These are phyloP conservation scores for Lactifluus hygrophoroides DNA, from an alignment of 768 basidiomycete species.

Conservation along the genomic window DNA sequence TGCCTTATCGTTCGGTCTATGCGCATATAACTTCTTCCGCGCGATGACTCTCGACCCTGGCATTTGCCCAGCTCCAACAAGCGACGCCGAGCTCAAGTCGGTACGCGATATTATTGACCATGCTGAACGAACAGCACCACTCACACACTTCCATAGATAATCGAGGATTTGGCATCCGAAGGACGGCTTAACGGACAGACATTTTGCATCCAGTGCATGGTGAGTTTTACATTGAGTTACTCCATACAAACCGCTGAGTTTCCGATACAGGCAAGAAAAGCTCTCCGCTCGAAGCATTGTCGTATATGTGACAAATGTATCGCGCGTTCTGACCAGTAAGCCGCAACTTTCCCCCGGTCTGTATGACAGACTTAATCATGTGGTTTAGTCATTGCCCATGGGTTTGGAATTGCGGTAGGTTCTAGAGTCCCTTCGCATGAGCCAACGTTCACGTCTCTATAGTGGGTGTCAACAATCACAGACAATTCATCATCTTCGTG, in stretches of 20 bases:
- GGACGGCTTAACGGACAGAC: constrained; percentile 91
- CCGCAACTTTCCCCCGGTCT: constrained; percentile 10
- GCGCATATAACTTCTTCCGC: constrained; percentile 86
- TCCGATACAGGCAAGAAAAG: constrained; percentile 60
- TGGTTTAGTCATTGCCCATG: constrained; percentile 84
- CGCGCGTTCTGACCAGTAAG: constrained; percentile 89
- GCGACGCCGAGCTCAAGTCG: constrained; percentile 80
- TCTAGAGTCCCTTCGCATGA: not conserved
- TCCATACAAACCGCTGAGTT: not conserved
- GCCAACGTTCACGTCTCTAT: not conserved
- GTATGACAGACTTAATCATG: constrained; percentile 1
- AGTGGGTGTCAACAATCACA: constrained; percentile 93
- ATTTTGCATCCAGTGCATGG: constrained; percentile 98
- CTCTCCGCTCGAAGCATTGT: constrained; percentile 92
- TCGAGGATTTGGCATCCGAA: constrained; percentile 84
- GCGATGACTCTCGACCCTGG: constrained; percentile 87
- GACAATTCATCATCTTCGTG: constrained; percentile 94
- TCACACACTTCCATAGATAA: constrained; percentile 41
- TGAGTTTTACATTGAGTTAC: constrained; percentile 26
- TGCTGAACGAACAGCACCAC: no score
- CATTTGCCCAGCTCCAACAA: constrained; percentile 68
- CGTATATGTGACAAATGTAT: constrained; percentile 85
- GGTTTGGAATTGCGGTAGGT: constrained; percentile 96
- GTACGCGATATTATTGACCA: constrained; percentile 38
- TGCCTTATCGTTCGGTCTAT: constrained; percentile 57